These are phyloP conservation scores for Debaryomyces prosopidis DNA, from an alignment of 805 yeast genomes.

Conservation along the genomic window DNA sequence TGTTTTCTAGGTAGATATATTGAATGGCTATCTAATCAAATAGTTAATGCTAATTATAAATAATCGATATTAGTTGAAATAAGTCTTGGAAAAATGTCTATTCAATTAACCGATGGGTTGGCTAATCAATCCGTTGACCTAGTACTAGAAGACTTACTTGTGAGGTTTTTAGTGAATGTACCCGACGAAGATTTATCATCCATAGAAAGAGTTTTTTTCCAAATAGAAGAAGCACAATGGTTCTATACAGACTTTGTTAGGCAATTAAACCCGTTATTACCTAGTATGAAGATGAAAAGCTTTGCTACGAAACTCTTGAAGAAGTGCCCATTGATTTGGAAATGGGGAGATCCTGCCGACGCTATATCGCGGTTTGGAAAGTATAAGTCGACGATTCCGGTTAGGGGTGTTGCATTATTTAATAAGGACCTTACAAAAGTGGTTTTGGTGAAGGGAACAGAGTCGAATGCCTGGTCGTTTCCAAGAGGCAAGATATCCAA, in stretches of 20 bases:
- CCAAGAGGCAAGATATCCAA: constrained; percentile 97
- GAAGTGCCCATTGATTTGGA: constrained; percentile 75
- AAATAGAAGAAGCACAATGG: constrained; percentile 98
- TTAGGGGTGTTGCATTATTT: constrained; percentile 90
- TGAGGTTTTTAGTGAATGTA: constrained; percentile 85
- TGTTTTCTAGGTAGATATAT: too few species aligned
- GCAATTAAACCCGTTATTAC: constrained; percentile 70
- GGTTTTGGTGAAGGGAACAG: constrained; percentile 81
- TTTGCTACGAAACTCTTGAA: constrained; percentile 70
- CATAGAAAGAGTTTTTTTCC: constrained; percentile 80
- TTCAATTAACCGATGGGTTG: constrained; percentile 56
- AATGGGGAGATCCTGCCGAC: constrained; percentile 79
- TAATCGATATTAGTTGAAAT: background rate
- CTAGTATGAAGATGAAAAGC: constrained; percentile 71
- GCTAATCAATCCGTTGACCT: constrained; percentile 67
- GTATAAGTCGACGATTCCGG: constrained; percentile 90
- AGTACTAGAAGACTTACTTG: constrained; percentile 82
- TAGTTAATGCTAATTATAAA: background rate
- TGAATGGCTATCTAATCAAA: background rate
- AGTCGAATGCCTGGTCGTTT: constrained; percentile 83
- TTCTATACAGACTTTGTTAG: constrained; percentile 85
- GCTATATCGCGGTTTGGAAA: constrained; percentile 78
- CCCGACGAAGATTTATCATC: constrained; percentile 89
- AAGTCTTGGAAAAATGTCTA: constrained; percentile 45
- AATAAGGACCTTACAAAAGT: constrained; percentile 69